Evolutionary conservation across 768 basidiomycete genomes (phyloP).

Genomic region (Boletus subparvulus): DNA sequence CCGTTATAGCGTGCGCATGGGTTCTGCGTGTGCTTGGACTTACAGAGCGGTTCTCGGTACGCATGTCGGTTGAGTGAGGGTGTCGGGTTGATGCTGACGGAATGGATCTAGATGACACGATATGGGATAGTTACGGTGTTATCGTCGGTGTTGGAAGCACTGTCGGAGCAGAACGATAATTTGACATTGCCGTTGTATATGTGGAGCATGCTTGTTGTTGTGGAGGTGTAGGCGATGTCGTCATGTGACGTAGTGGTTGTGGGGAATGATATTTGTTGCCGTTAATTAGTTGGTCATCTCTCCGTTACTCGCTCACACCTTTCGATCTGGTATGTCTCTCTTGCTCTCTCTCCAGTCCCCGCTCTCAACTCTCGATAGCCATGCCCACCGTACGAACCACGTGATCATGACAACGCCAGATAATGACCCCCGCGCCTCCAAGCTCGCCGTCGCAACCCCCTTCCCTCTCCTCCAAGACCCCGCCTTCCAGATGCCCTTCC

Average conservation of each 20-base stretch:
- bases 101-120: constrained; percentile 52
- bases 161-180: constrained; percentile 97
- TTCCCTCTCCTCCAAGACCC: constrained; percentile 26
- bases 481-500: constrained; percentile 33
- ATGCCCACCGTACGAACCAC: constrained; percentile 6
- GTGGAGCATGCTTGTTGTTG: constrained; percentile 83
- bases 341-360: not conserved
- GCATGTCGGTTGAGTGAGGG: constrained; percentile 3
- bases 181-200: constrained; percentile 93
- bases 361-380: not conserved
- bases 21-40: constrained; percentile 68
- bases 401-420: constrained; percentile 32
- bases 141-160: constrained; percentile 79
- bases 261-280: constrained; percentile 10
- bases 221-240: constrained; percentile 30
- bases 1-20: constrained; percentile 70
- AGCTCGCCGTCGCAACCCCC: constrained; percentile 20
- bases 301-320: not conserved
- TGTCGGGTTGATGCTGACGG: constrained; percentile 16
- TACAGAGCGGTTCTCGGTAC: constrained; percentile 77
- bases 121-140: constrained; percentile 66
- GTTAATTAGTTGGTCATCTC: no score
- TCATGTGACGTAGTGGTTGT: constrained; percentile 30
- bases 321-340: not conserved
- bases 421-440: constrained; percentile 15